These are phyloP conservation scores for Fonsecaea monophora DNA, from an alignment of 2,329 filamentous ascomycete genomes.

Conservation along the genomic window DNA sequence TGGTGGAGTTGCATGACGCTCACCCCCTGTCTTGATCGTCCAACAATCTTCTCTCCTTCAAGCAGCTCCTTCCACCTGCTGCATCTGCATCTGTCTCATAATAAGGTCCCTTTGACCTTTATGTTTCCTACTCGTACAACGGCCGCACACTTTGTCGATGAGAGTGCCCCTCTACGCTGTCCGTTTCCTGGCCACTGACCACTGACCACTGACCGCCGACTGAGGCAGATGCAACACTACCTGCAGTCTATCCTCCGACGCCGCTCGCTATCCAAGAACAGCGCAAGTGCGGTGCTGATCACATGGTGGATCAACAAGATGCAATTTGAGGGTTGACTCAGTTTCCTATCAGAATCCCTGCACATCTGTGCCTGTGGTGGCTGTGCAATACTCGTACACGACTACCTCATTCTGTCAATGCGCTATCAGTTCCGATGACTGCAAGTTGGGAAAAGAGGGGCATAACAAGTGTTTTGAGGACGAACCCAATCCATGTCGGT, in stretches of 20 bases:
- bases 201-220: background rate
- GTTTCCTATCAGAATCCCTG: background rate
- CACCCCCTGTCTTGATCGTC: background rate
- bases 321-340: background rate
- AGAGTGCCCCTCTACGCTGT: background rate
- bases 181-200: background rate
- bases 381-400: background rate
- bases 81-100: background rate
- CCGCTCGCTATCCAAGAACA: background rate
- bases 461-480: too few species aligned
- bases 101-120: conserved; percentile 3
- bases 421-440: background rate
- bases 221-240: background rate
- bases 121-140: conserved; percentile 1
- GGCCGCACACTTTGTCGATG: background rate
- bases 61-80: background rate
- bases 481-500: too few species aligned
- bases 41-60: background rate
- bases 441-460: background rate
- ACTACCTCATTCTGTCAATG: background rate
- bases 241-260: background rate
- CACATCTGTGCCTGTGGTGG: background rate
- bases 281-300: background rate
- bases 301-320: conserved; percentile 10
- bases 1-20: background rate